Conservation (phyloP, 805 yeast species). For the Clavispora asparagi region DNA sequence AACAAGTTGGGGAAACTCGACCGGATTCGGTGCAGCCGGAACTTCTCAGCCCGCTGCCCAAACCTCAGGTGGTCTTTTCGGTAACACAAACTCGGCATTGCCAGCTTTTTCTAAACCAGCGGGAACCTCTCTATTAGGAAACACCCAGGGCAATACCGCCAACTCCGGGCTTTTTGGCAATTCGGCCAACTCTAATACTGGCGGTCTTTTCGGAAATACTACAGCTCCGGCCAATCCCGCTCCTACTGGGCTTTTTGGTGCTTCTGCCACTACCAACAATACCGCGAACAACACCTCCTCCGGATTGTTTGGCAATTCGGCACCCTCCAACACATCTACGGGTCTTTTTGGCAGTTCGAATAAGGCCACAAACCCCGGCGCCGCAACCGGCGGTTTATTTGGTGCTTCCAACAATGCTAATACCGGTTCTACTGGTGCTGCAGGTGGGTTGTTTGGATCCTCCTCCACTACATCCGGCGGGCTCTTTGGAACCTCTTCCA, state of each 20-base stretch:
- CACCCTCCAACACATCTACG: neutral
- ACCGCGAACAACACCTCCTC: neutral
- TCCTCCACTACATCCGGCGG: constrained; percentile 3
- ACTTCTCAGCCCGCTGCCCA: neutral
- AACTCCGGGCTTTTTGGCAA: constrained; percentile 3
- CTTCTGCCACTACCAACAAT: neutral
- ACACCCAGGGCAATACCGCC: neutral
- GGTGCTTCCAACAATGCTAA: constrained; percentile 1
- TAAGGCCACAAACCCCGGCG: neutral
- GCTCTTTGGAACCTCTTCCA: constrained; percentile 4
- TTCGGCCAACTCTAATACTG: neutral
- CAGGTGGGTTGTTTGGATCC: neutral
- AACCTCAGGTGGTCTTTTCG: constrained; percentile 6
- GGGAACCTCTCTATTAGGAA: neutral
- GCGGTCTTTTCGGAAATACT: neutral
- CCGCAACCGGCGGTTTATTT: constrained; percentile 7
- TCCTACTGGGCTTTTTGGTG: neutral
- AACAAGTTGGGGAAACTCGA: constrained; percentile 11
- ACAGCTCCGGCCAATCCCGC: neutral
- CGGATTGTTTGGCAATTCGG: constrained; percentile 5
- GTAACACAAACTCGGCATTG: constrained; percentile 1
- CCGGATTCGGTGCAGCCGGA: constrained; percentile 9
- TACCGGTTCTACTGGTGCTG: neutral
- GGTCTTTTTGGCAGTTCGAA: neutral
- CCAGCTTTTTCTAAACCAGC: neutral